Evolutionary conservation across 73 alveolate genomes (phyloP).

Genomic region (Paramecium sonneborni): DNA sequence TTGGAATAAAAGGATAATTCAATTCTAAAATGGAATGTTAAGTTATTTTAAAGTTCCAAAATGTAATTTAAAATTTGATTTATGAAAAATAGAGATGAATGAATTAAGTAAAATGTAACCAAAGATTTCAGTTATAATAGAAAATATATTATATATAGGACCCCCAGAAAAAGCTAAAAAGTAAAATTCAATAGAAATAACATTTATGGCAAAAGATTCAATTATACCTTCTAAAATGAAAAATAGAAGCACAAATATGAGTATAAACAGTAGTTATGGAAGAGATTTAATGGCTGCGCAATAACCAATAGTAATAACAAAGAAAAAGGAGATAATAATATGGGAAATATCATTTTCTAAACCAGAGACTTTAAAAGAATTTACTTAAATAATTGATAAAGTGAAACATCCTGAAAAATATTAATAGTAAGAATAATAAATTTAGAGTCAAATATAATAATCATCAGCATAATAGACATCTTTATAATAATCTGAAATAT

Average conservation of each 20-base stretch:
- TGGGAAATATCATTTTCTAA: conserved; percentile 43
- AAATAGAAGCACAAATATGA: conserved; percentile 1
- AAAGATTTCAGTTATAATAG: not conserved
- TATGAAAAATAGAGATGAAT: not conserved
- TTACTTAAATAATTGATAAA: not conserved
- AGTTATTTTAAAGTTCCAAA: not conserved
- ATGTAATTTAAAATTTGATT: not conserved
- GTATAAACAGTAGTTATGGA: conserved; percentile 46
- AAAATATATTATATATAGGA: conserved; percentile 33
- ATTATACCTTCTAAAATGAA: not conserved
- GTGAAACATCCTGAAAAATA: conserved; percentile 3
- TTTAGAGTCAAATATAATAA: not conserved
- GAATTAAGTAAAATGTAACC: conserved; percentile 1
- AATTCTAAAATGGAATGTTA: not conserved
- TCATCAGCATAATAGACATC: not conserved
- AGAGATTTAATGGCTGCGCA: conserved; percentile 25
- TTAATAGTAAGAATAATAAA: not conserved
- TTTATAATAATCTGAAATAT: not conserved
- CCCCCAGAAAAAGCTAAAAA: conserved; percentile 47
- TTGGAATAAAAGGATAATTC: conserved; percentile 13
- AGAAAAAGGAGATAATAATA: not conserved
- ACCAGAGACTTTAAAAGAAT: not conserved
- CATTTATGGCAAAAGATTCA: conserved; percentile 48
- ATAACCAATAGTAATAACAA: conserved; percentile 26
- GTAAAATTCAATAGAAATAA: conserved; percentile 11